Conservation (phyloP, 176 grass and related monocot species). For the Hordeum marinum region DNA sequence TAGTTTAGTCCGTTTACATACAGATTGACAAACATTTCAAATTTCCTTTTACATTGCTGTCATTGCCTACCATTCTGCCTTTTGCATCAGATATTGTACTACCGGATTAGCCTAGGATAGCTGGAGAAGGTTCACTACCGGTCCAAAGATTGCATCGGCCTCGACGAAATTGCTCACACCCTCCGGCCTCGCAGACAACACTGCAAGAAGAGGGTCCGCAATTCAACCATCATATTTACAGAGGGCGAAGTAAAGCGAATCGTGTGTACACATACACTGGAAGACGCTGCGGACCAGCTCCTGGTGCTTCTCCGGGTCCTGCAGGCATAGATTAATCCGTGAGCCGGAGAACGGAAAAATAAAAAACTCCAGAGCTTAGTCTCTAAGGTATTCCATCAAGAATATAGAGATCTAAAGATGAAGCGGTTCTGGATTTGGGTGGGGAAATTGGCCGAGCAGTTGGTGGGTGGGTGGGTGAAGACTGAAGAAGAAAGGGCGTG, state of each 20-base stretch:
- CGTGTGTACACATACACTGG: constrained; percentile 36
- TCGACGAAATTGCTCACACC: constrained; percentile 74
- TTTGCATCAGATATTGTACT: constrained; percentile 12
- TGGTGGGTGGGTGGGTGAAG: background rate
- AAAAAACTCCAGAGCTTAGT: background rate
- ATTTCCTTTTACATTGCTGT: background rate
- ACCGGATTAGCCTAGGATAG: background rate
- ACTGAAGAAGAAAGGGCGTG: background rate
- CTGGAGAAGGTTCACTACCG: constrained; percentile 35
- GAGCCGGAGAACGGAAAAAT: background rate
- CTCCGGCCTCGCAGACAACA: constrained; percentile 73
- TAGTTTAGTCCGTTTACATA: background rate
- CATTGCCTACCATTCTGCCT: background rate
- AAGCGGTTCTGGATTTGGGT: background rate
- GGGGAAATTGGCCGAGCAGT: constrained; percentile 21
- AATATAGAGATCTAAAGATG: background rate
- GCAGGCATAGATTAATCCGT: background rate
- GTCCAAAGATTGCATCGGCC: constrained; percentile 64
- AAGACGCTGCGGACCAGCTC: constrained; percentile 71
- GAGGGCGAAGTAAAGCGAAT: background rate
- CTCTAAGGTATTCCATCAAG: background rate
- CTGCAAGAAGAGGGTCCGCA: constrained; percentile 33
- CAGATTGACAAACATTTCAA: background rate
- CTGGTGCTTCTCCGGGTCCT: constrained; percentile 93
- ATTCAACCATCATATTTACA: background rate